These are phyloP conservation scores for Lipomyces oligophaga DNA, from an alignment of 805 yeast genomes.

Conservation along the genomic window DNA sequence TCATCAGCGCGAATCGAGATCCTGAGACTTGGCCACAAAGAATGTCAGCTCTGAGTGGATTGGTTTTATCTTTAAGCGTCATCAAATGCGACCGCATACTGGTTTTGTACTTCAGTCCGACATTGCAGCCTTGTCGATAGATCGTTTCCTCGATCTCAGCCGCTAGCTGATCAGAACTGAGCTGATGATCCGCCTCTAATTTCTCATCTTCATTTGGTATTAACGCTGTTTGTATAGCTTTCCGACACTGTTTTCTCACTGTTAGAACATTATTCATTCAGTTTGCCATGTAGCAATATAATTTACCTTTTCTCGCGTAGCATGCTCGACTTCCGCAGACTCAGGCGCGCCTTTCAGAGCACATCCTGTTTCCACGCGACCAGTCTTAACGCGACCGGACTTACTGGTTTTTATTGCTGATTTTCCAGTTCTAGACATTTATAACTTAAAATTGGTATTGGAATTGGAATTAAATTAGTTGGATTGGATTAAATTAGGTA, in stretches of 20 bases:
- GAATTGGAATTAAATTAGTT: too few species aligned
- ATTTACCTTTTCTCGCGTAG: constrained; percentile 13
- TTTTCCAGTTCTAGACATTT: too few species aligned
- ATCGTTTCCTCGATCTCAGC: constrained; percentile 12
- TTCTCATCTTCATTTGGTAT: background rate
- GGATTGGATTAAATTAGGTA: too few species aligned
- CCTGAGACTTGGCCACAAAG: constrained; percentile 33
- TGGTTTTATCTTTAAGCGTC: constrained; percentile 33
- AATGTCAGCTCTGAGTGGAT: constrained; percentile 30
- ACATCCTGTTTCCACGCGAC: too few species aligned
- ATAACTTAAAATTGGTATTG: too few species aligned
- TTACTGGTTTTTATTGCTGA: too few species aligned
- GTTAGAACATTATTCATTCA: background rate
- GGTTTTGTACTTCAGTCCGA: constrained; percentile 17
- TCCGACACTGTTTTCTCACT: constrained; percentile 1
- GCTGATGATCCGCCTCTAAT: background rate
- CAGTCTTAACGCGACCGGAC: too few species aligned
- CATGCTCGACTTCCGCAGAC: constrained; percentile 2
- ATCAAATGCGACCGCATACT: constrained; percentile 34
- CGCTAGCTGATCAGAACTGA: constrained; percentile 5
- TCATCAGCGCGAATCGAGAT: constrained; percentile 34
- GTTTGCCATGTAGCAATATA: too few species aligned
- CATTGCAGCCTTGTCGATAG: constrained; percentile 11
- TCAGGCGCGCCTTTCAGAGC: too few species aligned
- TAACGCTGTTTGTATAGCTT: background rate